phyloP scores from a whole-genome alignment of 2,329 filamentous ascomycete species.

The Thielaviopsis punctulata region DNA sequence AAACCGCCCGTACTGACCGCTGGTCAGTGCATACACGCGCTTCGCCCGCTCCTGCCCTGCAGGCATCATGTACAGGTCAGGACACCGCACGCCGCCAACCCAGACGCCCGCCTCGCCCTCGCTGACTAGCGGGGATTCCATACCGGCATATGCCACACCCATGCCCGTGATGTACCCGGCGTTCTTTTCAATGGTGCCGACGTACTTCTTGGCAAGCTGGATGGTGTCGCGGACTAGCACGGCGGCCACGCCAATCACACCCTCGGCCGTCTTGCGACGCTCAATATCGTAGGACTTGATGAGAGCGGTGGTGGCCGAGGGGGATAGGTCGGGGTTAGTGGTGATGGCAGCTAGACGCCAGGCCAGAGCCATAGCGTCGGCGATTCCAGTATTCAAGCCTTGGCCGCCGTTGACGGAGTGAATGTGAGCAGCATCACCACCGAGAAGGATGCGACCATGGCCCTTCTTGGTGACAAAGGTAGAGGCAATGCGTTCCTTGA shows the following conservation, averaged over 20 bases:
- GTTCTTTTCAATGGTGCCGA: conserved; percentile 29
- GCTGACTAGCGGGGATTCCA: conserved; percentile 20
- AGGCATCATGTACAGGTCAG: conserved; percentile 19
- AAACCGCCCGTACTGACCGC: conserved; percentile 18
- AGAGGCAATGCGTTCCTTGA: conserved; percentile 25
- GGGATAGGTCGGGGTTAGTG: conserved; percentile 15
- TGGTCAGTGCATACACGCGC: conserved; percentile 19
- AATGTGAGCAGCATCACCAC: conserved; percentile 39
- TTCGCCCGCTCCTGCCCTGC: conserved; percentile 11
- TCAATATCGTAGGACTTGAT: conserved; percentile 28
- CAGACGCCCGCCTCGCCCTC: conserved; percentile 20
- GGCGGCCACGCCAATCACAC: conserved; percentile 30
- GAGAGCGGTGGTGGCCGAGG: conserved; percentile 16
- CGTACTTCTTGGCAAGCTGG: conserved; percentile 27
- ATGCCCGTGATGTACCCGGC: conserved; percentile 30
- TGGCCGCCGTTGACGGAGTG: conserved; percentile 39
- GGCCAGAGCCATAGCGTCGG: conserved; percentile 35
- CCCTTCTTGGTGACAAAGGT: conserved; percentile 17
- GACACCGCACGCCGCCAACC: conserved; percentile 23
- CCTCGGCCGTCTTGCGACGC: conserved; percentile 25
- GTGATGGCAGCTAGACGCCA: conserved; percentile 29
- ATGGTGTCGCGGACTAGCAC: conserved; percentile 28
- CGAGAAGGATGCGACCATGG: conserved; percentile 31
- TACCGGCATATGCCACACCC: conserved; percentile 24
- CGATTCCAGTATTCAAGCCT: conserved; percentile 40